Evolutionary conservation across 148 eudicot genomes (phyloP).

Genomic region (Chenopodium quinoa): DNA sequence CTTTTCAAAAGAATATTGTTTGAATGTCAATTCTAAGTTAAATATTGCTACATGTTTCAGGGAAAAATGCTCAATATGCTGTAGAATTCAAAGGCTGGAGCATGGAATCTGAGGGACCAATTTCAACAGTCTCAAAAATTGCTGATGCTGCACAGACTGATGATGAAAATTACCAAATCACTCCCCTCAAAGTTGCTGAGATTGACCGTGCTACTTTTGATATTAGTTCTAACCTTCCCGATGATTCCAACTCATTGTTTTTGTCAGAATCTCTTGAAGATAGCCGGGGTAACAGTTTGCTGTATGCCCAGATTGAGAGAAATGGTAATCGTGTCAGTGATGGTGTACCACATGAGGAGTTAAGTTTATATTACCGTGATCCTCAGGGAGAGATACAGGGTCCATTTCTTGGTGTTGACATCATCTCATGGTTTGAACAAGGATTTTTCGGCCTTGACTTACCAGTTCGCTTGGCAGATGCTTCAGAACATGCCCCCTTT

Average conservation of each 20-base stretch:
- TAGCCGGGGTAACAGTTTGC: slow-evolving; percentile 38
- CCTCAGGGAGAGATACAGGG: slow-evolving; percentile 98
- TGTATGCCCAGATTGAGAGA: slow-evolving; percentile 34
- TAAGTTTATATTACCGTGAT: slow-evolving; percentile 73
- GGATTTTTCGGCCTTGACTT: slow-evolving; percentile 88
- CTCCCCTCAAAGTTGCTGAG: slow-evolving; percentile 36
- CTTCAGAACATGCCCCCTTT: slow-evolving; percentile 67
- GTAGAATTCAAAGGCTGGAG: slow-evolving; percentile 28
- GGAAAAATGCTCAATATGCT: slow-evolving; percentile 29
- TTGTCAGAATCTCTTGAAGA: slow-evolving; percentile 39
- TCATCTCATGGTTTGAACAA: slow-evolving; percentile 95
- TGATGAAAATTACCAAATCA: slow-evolving; percentile 27
- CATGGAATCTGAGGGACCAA: slow-evolving; percentile 29
- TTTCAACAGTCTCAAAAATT: slow-evolving; percentile 16
- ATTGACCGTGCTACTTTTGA: slow-evolving; percentile 34
- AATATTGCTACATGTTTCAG: slow-evolving; percentile 29
- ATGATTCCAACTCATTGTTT: slow-evolving; percentile 51
- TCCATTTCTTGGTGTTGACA: slow-evolving; percentile 93
- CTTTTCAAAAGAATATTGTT: background rate
- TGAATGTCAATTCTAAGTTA: background rate
- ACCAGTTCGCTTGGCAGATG: slow-evolving; percentile 75
- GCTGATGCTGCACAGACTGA: slow-evolving; percentile 21
- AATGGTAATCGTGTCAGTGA: slow-evolving; percentile 36
- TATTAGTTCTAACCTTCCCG: slow-evolving; percentile 39
- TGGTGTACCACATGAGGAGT: slow-evolving; percentile 61